Evolutionary conservation across 1,284 basidiomycete genomes (phyloP), one percentile per base, ranked within the genome.

Genomic region (Cryptococcus floricola): DNA sequence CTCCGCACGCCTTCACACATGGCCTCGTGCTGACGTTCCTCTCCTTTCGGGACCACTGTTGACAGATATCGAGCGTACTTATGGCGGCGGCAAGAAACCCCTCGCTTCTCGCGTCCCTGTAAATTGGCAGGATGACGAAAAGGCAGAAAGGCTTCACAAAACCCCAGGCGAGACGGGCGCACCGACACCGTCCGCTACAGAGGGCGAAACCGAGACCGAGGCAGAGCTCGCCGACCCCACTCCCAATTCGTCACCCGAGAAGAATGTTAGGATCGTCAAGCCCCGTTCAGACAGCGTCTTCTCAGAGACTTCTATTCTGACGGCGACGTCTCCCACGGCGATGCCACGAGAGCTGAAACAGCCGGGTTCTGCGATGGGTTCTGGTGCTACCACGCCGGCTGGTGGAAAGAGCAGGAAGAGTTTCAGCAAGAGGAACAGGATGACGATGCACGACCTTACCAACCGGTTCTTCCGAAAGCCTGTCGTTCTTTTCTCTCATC

Each of bases 381-480:
- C 31, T 6, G 31, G 31, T 10, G 31, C 4, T 31, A 10, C 31
- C 31, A 31, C 31, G 1, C 31, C 31, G 31, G 1, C 27, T 12
- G n/a, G 37, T n/a, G 52, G 46, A 27, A 34, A 31, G 8, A 41
- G 19, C 34, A 55, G 45, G 31, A 44, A 44, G 23, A 39, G 42
- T 2, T 52, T 28, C 46, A 43, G 38, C 16, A 52, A 52, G n/a
- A 62, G 67, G 47, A 53, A 66, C 23, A 70, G 67, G 63, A 68
- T 84, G 5, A 86, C 89, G 2, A 86, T 92, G 64, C 93, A 97
- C 74, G 95, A 98, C 70, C 79, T 98, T 37, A 81, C 92, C 63
- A 86, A 91, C 74, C 85, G 85, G 64, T 97, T 93, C 76, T 98
- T 98, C 81, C 81, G 89, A 59, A 85, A 91, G 61, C 95, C 98